Evolutionary conservation across 2,329 filamentous ascomycete species (phyloP).

Genomic region (Coniella vitis): DNA sequence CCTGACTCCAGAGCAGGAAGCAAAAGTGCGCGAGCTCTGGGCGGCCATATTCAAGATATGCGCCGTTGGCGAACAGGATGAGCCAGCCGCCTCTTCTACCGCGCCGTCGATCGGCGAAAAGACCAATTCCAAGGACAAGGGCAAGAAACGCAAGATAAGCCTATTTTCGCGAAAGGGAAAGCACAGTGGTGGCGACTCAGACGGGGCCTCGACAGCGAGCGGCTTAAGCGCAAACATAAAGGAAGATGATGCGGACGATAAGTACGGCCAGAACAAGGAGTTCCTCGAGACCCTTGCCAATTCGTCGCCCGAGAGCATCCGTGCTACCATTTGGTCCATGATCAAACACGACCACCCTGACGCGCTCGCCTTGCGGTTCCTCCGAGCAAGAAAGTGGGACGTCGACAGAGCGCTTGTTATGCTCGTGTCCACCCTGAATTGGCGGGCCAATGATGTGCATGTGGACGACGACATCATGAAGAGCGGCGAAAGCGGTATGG

Average conservation of each 20-base stretch:
- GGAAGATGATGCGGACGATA: conserved; percentile 64
- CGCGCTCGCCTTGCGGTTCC: conserved; percentile 71
- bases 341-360: conserved; percentile 94
- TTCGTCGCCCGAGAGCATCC: conserved; percentile 69
- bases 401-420: conserved; percentile 88
- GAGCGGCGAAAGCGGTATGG: conserved; percentile 64
- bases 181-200: conserved; percentile 39
- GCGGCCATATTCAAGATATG: conserved; percentile 66
- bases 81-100: conserved; percentile 24
- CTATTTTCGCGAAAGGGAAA: conserved; percentile 61
- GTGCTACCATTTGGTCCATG: conserved; percentile 84
- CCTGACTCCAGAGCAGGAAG: conserved; percentile 81
- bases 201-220: conserved; percentile 26
- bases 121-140: conserved; percentile 41
- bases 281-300: conserved; percentile 76
- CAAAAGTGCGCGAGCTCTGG: conserved; percentile 87
- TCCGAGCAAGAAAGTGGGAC: conserved; percentile 92
- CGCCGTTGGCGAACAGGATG: conserved; percentile 44
- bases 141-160: conserved; percentile 67
- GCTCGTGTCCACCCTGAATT: conserved; percentile 90
- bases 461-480: conserved; percentile 85
- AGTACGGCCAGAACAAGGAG: conserved; percentile 83
- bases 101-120: conserved; percentile 23
- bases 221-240: conserved; percentile 33
- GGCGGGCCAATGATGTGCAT: conserved; percentile 75